phyloP scores from a whole-genome alignment of 768 basidiomycete genomes.

The Gloeophyllum trabeum region DNA sequence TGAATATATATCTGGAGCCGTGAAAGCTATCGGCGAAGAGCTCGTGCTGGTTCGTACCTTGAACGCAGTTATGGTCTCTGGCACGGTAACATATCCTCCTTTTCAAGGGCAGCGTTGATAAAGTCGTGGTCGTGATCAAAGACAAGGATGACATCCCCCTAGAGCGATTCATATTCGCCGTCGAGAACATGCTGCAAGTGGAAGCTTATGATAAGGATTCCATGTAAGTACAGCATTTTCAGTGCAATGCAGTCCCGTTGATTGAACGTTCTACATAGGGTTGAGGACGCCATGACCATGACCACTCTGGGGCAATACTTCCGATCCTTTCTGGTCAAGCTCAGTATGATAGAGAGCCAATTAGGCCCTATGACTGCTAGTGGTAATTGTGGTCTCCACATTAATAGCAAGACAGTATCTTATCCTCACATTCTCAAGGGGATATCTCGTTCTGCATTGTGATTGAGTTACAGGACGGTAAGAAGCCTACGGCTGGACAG shows the following conservation, averaged over 20 bases:
- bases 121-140: constrained; percentile 79
- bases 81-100: background rate
- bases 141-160: constrained; percentile 67
- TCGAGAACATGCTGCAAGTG: constrained; percentile 72
- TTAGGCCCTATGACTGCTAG: constrained; percentile 46
- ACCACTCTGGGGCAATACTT: constrained; percentile 63
- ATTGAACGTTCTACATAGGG: no score
- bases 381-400: constrained; percentile 22
- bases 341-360: constrained; percentile 67
- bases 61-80: background rate
- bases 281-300: constrained; percentile 59
- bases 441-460: constrained; percentile 74
- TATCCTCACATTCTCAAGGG: background rate
- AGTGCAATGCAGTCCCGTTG: no score
- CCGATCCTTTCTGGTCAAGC: constrained; percentile 72
- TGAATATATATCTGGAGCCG: constrained; percentile 81
- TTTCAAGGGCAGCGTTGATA: constrained; percentile 62
- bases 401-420: constrained; percentile 1
- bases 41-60: constrained; percentile 41
- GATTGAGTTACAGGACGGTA: constrained; percentile 68
- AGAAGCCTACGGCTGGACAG: constrained; percentile 40
- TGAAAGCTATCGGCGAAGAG: constrained; percentile 76
- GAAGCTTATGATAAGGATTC: constrained; percentile 62
- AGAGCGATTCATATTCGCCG: constrained; percentile 84
- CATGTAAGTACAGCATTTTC: no score